Evolutionary conservation across 2,329 filamentous ascomycete genomes (phyloP).

Genomic region (Alternaria consortialis): DNA sequence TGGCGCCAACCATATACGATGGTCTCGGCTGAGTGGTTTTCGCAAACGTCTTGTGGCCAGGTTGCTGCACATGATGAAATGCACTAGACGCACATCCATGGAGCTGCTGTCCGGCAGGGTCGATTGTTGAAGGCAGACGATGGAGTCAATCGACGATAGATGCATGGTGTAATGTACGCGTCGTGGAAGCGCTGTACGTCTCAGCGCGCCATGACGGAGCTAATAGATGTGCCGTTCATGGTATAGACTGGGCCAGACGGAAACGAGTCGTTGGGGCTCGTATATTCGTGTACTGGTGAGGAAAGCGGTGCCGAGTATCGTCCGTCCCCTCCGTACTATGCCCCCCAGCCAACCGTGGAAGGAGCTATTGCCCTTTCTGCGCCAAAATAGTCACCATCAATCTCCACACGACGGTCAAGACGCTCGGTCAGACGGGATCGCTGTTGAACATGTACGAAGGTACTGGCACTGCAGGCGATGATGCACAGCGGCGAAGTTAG

Average conservation of each 20-base stretch:
- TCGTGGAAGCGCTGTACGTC: constrained; percentile 45
- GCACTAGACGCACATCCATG: constrained; percentile 33
- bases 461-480: constrained; percentile 23
- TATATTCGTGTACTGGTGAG: constrained; percentile 21
- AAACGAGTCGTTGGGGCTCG: constrained; percentile 36
- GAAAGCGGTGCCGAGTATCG: constrained; percentile 38
- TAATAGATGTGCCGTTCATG: constrained; percentile 45
- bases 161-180: constrained; percentile 40
- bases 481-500: constrained; percentile 18
- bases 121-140: constrained; percentile 33
- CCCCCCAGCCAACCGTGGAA: constrained; percentile 27
- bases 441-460: constrained; percentile 6
- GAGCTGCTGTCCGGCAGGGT: constrained; percentile 29
- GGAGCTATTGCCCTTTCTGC: constrained; percentile 28
- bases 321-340: constrained; percentile 35
- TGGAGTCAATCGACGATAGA: constrained; percentile 36
- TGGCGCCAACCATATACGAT: constrained; percentile 21
- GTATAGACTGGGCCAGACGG: constrained; percentile 34
- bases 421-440: constrained; percentile 27
- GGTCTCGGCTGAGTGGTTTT: constrained; percentile 20
- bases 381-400: constrained; percentile 38
- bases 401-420: constrained; percentile 37
- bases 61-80: constrained; percentile 29
- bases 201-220: constrained; percentile 42
- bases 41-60: constrained; percentile 18